phyloP scores from a whole-genome alignment of 345 rosid species.

The Populus euphratica region DNA sequence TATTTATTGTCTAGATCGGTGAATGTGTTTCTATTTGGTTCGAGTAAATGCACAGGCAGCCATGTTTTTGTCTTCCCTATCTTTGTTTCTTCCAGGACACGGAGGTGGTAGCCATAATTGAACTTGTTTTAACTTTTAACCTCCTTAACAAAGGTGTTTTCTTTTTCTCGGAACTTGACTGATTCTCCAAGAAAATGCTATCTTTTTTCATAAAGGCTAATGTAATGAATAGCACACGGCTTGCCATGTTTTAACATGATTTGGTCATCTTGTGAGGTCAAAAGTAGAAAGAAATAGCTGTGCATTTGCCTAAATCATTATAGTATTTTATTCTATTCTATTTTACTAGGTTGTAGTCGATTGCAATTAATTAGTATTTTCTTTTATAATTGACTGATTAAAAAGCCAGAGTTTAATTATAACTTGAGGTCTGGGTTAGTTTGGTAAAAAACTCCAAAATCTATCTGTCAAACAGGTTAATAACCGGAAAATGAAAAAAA shows the following conservation, averaged over 20 bases:
- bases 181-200: background rate
- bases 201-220: background rate
- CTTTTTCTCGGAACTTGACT: background rate
- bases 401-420: background rate
- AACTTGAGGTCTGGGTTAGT: background rate
- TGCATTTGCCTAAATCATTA: background rate
- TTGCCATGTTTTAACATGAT: background rate
- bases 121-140: background rate
- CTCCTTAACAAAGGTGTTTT: background rate
- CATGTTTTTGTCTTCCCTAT: background rate
- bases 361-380: background rate
- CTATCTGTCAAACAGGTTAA: background rate
- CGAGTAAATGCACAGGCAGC: slow-evolving; percentile 15
- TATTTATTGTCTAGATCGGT: slow-evolving; percentile 17
- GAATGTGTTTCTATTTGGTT: slow-evolving; percentile 7
- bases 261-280: background rate
- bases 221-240: background rate
- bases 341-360: background rate
- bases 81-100: background rate
- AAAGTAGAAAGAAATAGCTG: background rate
- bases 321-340: background rate
- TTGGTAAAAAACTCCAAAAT: background rate
- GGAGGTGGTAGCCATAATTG: background rate
- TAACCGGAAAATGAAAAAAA: background rate
- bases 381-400: background rate